phyloP scores from a whole-genome alignment of 805 yeast species.

The Nakazawaea pomicola region DNA sequence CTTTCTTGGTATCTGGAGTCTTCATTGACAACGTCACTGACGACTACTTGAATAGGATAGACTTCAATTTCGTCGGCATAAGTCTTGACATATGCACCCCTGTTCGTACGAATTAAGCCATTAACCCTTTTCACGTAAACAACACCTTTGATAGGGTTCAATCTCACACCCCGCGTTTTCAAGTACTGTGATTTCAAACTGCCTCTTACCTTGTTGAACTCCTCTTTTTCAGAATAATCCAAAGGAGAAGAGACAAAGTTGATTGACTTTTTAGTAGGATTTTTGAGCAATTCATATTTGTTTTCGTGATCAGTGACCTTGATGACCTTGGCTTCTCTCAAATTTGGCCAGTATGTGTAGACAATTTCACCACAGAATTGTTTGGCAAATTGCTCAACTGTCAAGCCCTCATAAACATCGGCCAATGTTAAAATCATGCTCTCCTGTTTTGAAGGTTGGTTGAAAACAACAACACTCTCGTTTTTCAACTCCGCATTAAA shows the following conservation, averaged over 20 bases:
- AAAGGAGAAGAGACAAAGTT: conserved; percentile 32
- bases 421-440: conserved; percentile 67
- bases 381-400: conserved; percentile 61
- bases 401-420: conserved; percentile 48
- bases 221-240: conserved; percentile 40
- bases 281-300: conserved; percentile 39
- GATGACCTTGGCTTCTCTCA: conserved; percentile 72
- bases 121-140: conserved; percentile 70
- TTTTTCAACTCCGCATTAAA: conserved; percentile 47
- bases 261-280: conserved; percentile 15
- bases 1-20: conserved; percentile 73
- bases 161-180: conserved; percentile 58
- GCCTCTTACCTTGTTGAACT: conserved; percentile 37
- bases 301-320: conserved; percentile 51
- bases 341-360: conserved; percentile 86
- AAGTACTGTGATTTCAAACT: conserved; percentile 38
- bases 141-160: conserved; percentile 47
- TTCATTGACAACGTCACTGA: conserved; percentile 64
- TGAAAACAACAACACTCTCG: conserved; percentile 73
- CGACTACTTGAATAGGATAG: conserved; percentile 78
- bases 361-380: conserved; percentile 57
- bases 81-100: conserved; percentile 78
- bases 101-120: conserved; percentile 64
- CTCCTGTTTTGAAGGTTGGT: conserved; percentile 77
- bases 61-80: conserved; percentile 46